A percentile compares a stretch with the other conserved stretches of the same genome.
Conservation (phyloP, 768 basidiomycete species). For the Coprinopsis marcescibilis region DNA sequence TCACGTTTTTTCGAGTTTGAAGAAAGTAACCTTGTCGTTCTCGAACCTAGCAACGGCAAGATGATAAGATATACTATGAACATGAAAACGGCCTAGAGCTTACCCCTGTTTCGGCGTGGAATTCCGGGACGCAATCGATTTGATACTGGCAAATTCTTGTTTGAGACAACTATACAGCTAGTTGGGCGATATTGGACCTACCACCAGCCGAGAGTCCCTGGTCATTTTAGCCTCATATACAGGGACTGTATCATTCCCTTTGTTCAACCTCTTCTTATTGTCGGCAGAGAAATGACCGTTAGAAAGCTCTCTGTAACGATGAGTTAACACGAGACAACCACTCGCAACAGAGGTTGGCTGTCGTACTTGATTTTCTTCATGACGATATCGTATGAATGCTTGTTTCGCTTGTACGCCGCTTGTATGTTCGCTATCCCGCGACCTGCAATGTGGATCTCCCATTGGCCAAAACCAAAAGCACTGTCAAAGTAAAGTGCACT, state of each 20-base stretch:
- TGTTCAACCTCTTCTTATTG: constrained; percentile 54
- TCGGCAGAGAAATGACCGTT: constrained; percentile 58
- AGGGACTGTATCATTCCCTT: constrained; percentile 36
- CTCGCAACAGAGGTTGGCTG: neutral
- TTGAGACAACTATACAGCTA: neutral
- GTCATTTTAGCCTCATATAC: constrained; percentile 65
- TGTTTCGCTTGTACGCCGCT: constrained; percentile 35
- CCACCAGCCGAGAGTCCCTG: constrained; percentile 40
- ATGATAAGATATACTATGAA: constrained; percentile 6
- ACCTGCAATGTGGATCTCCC: constrained; percentile 48
- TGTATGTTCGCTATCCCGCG: constrained; percentile 42
- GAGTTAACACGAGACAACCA: neutral
- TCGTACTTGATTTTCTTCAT: constrained; percentile 61
- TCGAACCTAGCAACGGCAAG: too few species aligned
- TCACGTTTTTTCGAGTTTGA: neutral
- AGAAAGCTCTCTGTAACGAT: constrained; percentile 50
- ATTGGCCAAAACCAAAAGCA: constrained; percentile 52
- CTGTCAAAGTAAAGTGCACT: constrained; percentile 50
- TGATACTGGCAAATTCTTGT: constrained; percentile 31
- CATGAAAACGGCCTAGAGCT: neutral
- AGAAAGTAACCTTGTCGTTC: neutral
- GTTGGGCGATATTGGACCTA: constrained; percentile 19
- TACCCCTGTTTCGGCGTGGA: constrained; percentile 17
- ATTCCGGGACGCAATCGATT: constrained; percentile 35
- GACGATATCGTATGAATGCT: constrained; percentile 39